A percentile compares a stretch with the other conserved stretches of the same genome.
These are phyloP conservation scores for Jackrogersella minutella DNA, from an alignment of 495 filamentous ascomycete genomes.

Conservation along the genomic window DNA sequence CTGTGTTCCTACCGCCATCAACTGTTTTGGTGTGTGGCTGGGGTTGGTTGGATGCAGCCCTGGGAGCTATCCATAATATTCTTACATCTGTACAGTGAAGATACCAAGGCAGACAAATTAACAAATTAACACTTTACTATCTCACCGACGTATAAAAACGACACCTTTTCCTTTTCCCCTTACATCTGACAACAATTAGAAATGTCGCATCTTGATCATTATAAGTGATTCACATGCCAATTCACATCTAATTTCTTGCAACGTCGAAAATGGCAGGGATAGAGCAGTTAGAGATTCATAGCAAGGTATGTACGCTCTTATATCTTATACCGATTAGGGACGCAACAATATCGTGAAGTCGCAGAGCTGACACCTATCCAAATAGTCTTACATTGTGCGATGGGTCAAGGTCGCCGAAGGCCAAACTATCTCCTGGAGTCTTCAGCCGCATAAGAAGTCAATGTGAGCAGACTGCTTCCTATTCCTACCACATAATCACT, in stretches of 20 bases:
- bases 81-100: too few species aligned
- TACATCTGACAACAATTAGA: slow-evolving; percentile 11
- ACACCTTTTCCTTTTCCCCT: neutral
- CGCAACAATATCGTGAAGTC: neutral
- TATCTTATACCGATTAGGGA: neutral
- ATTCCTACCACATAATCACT: neutral
- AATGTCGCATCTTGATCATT: slow-evolving; percentile 10
- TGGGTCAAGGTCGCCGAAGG: slow-evolving; percentile 91
- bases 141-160: neutral
- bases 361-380: slow-evolving; percentile 7
- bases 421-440: slow-evolving; percentile 96
- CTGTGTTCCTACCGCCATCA: neutral
- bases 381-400: slow-evolving; percentile 93
- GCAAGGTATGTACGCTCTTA: slow-evolving; percentile 72
- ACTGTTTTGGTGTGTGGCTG: slow-evolving; percentile 14
- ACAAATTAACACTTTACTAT: neutral
- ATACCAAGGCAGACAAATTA: slow-evolving; percentile 19
- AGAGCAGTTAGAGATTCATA: slow-evolving; percentile 97
- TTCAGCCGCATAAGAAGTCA: slow-evolving; percentile 96
- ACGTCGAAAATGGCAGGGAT: slow-evolving; percentile 78
- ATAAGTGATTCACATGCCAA: too few species aligned
- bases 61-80: too few species aligned
- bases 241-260: neutral
- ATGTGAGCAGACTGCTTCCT: slow-evolving; percentile 59
- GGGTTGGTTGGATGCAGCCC: slow-evolving; percentile 9